Percentiles rank a stretch among this genome's conserved stretches.
phyloP scores from a whole-genome alignment of 1,284 basidiomycete species.

The Chiua sp. region DNA sequence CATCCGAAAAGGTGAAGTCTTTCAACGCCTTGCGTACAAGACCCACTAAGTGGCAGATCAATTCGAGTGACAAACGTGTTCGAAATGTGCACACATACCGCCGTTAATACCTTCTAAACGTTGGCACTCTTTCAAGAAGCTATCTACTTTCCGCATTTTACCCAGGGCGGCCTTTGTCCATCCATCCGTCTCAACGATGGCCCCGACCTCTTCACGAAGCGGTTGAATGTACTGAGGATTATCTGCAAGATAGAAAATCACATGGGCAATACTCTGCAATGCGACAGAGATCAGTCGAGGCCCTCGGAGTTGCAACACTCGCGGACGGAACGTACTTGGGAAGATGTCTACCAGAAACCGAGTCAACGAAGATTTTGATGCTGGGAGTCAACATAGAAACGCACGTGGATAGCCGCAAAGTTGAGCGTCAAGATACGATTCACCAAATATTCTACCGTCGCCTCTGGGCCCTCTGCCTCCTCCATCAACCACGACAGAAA shows the following conservation, averaged over 20 bases:
- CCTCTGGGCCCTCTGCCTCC: constrained; percentile 38
- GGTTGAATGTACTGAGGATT: constrained; percentile 43
- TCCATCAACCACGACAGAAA: constrained; percentile 52
- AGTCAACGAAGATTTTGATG: not conserved
- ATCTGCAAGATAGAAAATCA: constrained; percentile 42
- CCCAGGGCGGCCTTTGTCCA: constrained; percentile 49
- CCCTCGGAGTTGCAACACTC: not conserved
- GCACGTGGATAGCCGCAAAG: constrained; percentile 46
- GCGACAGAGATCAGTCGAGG: not conserved
- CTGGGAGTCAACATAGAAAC: not conserved
- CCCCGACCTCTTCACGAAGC: constrained; percentile 51
- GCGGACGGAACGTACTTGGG: constrained; percentile 15
- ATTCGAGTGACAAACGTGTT: too few species aligned
- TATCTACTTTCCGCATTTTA: constrained; percentile 52
- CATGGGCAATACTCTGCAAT: constrained; percentile 38
- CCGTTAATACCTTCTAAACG: constrained; percentile 36
- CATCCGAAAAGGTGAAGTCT: constrained; percentile 48
- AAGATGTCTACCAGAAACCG: constrained; percentile 11
- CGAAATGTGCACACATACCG: constrained; percentile 27
- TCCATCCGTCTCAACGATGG: constrained; percentile 42
- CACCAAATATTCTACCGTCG: constrained; percentile 34
- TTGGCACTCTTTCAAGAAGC: constrained; percentile 50
- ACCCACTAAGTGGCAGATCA: constrained; percentile 26
- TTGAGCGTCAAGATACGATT: constrained; percentile 40
- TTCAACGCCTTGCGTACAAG: constrained; percentile 40